Percentiles rank a stretch among this genome's conserved stretches.
These are phyloP conservation scores for Parathielavia hyrcaniae DNA, from an alignment of 495 filamentous ascomycete genomes.

Conservation along the genomic window DNA sequence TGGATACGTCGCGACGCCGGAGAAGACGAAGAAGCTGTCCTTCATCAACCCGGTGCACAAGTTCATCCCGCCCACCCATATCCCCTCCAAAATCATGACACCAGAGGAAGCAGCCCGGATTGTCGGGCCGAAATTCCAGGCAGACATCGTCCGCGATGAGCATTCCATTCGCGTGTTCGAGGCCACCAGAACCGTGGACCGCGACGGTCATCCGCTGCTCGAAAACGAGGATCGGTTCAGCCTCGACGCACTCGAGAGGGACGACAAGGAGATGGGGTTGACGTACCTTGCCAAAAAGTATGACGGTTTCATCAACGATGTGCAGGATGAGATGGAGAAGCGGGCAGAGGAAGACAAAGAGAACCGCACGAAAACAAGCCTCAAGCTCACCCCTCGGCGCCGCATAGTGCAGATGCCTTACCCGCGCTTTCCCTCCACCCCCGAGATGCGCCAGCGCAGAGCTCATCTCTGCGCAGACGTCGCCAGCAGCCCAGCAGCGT, in stretches of 20 bases:
- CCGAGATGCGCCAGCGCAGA: background rate
- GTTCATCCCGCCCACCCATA: slow-evolving; percentile 18
- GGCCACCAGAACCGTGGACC: background rate
- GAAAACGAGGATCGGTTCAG: slow-evolving; percentile 1
- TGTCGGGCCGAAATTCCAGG: slow-evolving; percentile 10
- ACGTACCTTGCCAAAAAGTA: slow-evolving; percentile 17
- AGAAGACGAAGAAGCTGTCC: slow-evolving; percentile 22
- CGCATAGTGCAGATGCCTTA: slow-evolving; percentile 7
- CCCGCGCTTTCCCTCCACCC: slow-evolving; percentile 4
- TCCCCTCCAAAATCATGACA: slow-evolving; percentile 22
- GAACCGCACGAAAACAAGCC: background rate
- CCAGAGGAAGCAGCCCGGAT: slow-evolving; percentile 10
- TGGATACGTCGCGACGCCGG: slow-evolving; percentile 24
- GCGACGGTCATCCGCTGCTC: background rate
- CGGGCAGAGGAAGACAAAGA: slow-evolving; percentile 5
- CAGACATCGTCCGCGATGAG: slow-evolving; percentile 17
- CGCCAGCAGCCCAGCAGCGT: background rate
- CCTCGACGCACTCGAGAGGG: slow-evolving; percentile 13
- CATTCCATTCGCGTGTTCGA: slow-evolving; percentile 15
- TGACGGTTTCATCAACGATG: slow-evolving; percentile 13
- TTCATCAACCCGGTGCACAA: slow-evolving; percentile 27
- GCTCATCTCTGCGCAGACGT: background rate
- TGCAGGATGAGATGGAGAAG: slow-evolving; percentile 16
- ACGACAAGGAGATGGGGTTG: slow-evolving; percentile 23
- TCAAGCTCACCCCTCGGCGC: background rate